phyloP scores from a whole-genome alignment of 306 rosid genomes.

The Echinosophora koreensis region DNA sequence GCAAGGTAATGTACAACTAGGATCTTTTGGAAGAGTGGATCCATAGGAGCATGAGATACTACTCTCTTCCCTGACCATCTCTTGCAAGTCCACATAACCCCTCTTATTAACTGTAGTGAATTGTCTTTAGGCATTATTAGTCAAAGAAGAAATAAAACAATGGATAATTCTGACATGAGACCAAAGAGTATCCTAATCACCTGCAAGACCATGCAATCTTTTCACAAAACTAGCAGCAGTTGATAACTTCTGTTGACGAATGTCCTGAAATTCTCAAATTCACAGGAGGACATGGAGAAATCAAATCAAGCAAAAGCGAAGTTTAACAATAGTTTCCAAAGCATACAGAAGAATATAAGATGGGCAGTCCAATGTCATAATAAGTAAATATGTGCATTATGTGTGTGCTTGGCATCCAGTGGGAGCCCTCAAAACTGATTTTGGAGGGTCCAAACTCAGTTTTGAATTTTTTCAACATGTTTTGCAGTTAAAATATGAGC shows the following conservation, averaged over 20 bases:
- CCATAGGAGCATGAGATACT: slow-evolving; percentile 67
- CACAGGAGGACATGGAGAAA: slow-evolving; percentile 40
- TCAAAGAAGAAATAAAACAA: slow-evolving; percentile 39
- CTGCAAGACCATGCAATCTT: slow-evolving; percentile 86
- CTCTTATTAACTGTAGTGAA: slow-evolving; percentile 82
- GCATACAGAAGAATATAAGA: slow-evolving; percentile 2
- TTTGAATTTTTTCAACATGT: background rate
- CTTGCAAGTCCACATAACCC: slow-evolving; percentile 81
- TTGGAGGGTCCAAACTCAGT: too few relatives aligned
- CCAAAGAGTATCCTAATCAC: slow-evolving; percentile 57
- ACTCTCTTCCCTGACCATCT: slow-evolving; percentile 69
- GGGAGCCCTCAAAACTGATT: too few relatives aligned
- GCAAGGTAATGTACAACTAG: slow-evolving; percentile 73
- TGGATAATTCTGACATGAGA: slow-evolving; percentile 38
- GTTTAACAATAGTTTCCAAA: slow-evolving; percentile 37
- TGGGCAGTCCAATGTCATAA: slow-evolving; percentile 26
- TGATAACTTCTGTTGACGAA: slow-evolving; percentile 68
- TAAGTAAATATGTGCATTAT: slow-evolving; percentile 26
- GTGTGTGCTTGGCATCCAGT: too few relatives aligned
- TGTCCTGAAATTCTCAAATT: slow-evolving; percentile 54
- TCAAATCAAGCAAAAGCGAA: slow-evolving; percentile 41
- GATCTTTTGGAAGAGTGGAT: slow-evolving; percentile 84
- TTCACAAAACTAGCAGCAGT: slow-evolving; percentile 84
- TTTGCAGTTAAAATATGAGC: background rate
- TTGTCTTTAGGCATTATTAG: slow-evolving; percentile 43